Base-by-base conservation (phyloP, 176 grass and related monocot genomes). In the Aegilops tauschii region DNA sequence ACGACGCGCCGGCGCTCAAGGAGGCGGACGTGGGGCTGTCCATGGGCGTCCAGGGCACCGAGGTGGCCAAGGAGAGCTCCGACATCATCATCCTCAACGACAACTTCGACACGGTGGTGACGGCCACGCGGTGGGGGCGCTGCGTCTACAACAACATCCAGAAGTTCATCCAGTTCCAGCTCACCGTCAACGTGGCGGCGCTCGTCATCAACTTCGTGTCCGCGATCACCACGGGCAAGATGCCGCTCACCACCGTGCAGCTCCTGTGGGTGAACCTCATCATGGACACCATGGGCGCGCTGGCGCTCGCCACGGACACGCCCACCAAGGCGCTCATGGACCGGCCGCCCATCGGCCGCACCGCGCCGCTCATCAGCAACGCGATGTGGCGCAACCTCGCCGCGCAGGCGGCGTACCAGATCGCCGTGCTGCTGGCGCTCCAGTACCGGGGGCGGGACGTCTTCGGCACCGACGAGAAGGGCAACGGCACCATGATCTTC, bases 151-250 rank as follows among this genome's bases (percentile, higher is more conserved):
- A 86, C 84, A 97, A 91, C 76, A 93, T 97, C 42, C 92, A 97
- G 79, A 95, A 98, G 67, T 95, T 98, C 77, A 87, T 95, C 39
- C 93, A 95, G 79, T 98, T 98, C 84, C 95, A 98, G 86, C 87
- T 97, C 8, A 98, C 95, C 2, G 95, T 97, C 5, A 97, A 97
- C 78, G 82, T 97, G 0, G 86, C 87, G 0, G 95, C 92, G 0
- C 76, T 97, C 4, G 36, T 90, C 39, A 70, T 95, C 74, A 93
- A 97, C 76, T 95, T 95, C 79, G 81, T 97, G 5, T 87, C 90
- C 0, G 84, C 89, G 13, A 27, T 90, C 5, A 86, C 85, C 61
- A 73, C 90, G 0, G 89, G 92, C 11, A 83, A 84, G 80, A 81
- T 92, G 42, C 92, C 95, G 31, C 77, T 97, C 2, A 88, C 95